Evolutionary conservation across 2,329 filamentous ascomycete species (phyloP).

Genomic region (Chaetomium strumarium): DNA sequence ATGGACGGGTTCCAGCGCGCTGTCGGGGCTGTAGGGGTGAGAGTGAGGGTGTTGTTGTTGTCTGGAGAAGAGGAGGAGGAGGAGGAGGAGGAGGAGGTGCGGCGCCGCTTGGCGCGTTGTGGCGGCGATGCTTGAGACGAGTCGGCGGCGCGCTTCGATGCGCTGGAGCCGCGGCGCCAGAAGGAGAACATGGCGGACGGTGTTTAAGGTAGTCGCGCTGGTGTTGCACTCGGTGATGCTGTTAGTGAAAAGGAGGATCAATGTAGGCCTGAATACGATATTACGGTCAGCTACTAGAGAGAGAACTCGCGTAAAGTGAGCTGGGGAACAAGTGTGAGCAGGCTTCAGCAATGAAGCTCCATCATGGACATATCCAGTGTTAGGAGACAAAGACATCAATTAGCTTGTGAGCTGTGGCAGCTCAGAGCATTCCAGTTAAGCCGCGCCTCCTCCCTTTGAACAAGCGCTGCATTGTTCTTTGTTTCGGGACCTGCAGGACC

Average conservation of each 20-base stretch:
- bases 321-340: neutral
- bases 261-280: too few species aligned
- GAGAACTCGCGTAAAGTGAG: neutral
- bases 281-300: too few species aligned
- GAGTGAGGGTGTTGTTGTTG: neutral
- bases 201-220: too few species aligned
- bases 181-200: too few species aligned
- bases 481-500: neutral
- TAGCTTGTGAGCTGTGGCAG: neutral
- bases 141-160: neutral
- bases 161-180: too few species aligned
- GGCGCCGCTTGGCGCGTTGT: neutral
- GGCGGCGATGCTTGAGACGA: neutral
- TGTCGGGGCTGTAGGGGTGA: neutral
- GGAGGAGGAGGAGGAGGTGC: neutral
- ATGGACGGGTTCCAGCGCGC: slow-evolving; percentile 15
- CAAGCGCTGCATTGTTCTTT: slow-evolving; percentile 3
- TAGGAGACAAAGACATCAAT: slow-evolving; percentile 3
- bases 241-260: too few species aligned
- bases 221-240: too few species aligned
- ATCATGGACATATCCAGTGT: slow-evolving; percentile 3
- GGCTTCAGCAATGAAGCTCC: neutral
- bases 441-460: neutral
- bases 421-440: neutral
- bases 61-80: neutral